Percentiles rank a stretch among this genome's conserved stretches.
Evolutionary conservation across 768 basidiomycete genomes (phyloP).

Genomic region (Hypholoma sublateritium): DNA sequence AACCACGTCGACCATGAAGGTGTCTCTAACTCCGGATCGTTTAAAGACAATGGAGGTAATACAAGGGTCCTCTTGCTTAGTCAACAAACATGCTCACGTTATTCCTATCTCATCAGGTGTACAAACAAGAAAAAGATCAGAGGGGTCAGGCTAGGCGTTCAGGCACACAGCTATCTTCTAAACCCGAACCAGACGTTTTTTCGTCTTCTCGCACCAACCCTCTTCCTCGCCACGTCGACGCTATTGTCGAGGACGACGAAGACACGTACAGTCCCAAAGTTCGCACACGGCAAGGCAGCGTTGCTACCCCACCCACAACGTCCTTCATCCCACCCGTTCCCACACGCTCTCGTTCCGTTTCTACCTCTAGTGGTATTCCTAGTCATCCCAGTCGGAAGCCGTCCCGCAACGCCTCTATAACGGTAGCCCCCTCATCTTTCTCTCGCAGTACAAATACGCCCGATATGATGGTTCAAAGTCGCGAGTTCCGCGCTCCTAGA

Average conservation of each 20-base stretch:
- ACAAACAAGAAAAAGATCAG: constrained; percentile 73
- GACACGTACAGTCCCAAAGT: constrained; percentile 34
- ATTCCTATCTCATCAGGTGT: constrained; percentile 43
- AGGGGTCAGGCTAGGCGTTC: constrained; percentile 38
- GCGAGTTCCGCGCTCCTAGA: constrained; percentile 20
- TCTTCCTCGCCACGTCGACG: constrained; percentile 56
- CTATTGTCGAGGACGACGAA: constrained; percentile 70
- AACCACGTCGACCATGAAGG: constrained; percentile 89
- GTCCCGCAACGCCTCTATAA: constrained; percentile 28
- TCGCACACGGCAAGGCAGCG: constrained; percentile 47
- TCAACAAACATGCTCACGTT: constrained; percentile 27
- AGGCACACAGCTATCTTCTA: constrained; percentile 31
- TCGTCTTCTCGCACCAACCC: constrained; percentile 32
- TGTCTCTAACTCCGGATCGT: constrained; percentile 93
- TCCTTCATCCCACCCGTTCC: constrained; percentile 29
- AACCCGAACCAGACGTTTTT: constrained; percentile 32
- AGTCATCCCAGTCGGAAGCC: constrained; percentile 25
- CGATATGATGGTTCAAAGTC: constrained; percentile 28
- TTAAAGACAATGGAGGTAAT: constrained; percentile 91
- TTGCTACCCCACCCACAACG: constrained; percentile 39
- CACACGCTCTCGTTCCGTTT: constrained; percentile 40
- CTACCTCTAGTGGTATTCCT: constrained; percentile 34
- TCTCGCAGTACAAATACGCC: constrained; percentile 14
- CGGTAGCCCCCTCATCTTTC: constrained; percentile 29
- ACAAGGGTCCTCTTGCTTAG: constrained; percentile 30